Evolutionary conservation across 768 basidiomycete species (phyloP), one percentile per base, ranked within the genome.

Genomic region (Boletus rubescentipes): DNA sequence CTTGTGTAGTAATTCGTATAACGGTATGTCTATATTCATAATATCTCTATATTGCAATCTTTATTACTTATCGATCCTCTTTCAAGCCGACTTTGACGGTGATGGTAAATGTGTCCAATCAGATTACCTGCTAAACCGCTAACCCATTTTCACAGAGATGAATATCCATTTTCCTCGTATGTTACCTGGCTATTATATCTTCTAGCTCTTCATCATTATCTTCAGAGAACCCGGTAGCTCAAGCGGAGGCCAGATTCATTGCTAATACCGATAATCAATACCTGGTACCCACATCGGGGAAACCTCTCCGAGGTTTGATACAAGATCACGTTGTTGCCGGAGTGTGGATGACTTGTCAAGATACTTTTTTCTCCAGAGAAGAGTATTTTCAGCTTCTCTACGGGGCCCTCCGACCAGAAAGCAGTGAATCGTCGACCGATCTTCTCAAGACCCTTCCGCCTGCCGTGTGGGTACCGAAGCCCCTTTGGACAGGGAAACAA

Each of bases 191-290:
- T 40, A 5, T 10, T 12, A 9, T 42, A 8, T 42, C 42, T 44
- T 55, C 30, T 49, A 15, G 23, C 12, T n/a, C 7, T 41, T 52
- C n/a, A 42, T 51, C 5, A 53, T 36, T 29, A 18, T 39, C 39
- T 46, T 16, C 47, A 95, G 93, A 99, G 75, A 96, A 94, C 62
- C 89, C 96, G 66, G 84, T 95, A 38, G 94, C 97, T 41, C 86
- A 95, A 53, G 91, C 96, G 2, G 97, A 99, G 71, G 93, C 94
- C 5, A 85, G 84, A 78, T 80, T 89, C 67, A 93, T 99, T 61
- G 93, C 97, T 59, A 98, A 98, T 69, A 98, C 94, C 6, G 94
- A 98, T 68, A 95, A 96, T 60, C 97, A 99, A 70, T 99, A 99
- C 69, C 82, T 99, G n/a, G 93, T 96, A 9, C 95, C 97, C 16